A percentile compares a stretch with the other conserved stretches of the same genome.
These are phyloP conservation scores for Suhomyces terraborum DNA, from an alignment of 1,139 yeast genomes.

Conservation along the genomic window DNA sequence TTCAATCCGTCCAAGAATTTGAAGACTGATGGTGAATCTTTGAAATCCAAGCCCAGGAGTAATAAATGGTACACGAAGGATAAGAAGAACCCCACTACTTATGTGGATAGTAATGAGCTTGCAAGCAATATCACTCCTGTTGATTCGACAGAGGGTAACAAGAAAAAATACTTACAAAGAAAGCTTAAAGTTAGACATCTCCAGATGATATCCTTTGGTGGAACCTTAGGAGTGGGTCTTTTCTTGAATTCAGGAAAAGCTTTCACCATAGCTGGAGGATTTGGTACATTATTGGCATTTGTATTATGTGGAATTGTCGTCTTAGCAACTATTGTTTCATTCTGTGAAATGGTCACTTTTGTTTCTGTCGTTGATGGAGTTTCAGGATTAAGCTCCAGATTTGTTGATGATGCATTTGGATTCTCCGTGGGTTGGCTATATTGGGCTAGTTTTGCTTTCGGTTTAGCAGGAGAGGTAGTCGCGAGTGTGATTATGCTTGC, in stretches of 20 bases:
- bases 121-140: constrained; percentile 5
- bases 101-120: constrained; percentile 13
- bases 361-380: constrained; percentile 83
- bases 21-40: constrained; percentile 13
- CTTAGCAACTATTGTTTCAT: constrained; percentile 67
- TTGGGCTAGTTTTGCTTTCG: constrained; percentile 72
- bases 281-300: constrained; percentile 77
- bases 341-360: constrained; percentile 85
- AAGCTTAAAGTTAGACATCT: constrained; percentile 68
- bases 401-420: constrained; percentile 85
- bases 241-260: constrained; percentile 79
- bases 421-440: constrained; percentile 79
- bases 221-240: constrained; percentile 82
- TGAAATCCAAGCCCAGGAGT: constrained; percentile 8
- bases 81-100: constrained; percentile 8
- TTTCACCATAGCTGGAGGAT: constrained; percentile 76
- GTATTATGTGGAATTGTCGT: constrained; percentile 67
- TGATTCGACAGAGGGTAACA: constrained; percentile 1
- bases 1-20: constrained; percentile 6
- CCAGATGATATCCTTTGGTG: constrained; percentile 82
- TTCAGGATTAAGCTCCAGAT: constrained; percentile 71
- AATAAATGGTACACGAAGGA: constrained; percentile 12
- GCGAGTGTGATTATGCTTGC: constrained; percentile 77
- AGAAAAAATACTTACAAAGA: constrained; percentile 41
- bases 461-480: constrained; percentile 77